Percentiles rank a stretch among this genome's conserved stretches.
phyloP scores from a whole-genome alignment of 768 basidiomycete species.

The Lentinula sp. region DNA sequence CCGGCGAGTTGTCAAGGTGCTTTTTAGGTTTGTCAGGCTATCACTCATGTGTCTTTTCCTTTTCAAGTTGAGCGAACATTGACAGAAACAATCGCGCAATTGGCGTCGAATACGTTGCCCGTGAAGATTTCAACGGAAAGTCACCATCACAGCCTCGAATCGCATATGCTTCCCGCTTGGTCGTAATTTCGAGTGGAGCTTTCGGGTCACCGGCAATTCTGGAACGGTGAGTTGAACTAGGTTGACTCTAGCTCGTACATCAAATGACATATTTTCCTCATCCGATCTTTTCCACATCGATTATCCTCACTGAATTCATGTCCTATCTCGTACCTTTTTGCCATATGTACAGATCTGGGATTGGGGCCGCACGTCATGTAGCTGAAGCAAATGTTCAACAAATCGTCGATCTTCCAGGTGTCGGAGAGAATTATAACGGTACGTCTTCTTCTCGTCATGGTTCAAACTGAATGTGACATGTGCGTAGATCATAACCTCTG shows the following conservation, averaged over 20 bases:
- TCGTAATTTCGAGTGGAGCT: conserved; percentile 24
- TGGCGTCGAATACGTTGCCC: conserved; percentile 24
- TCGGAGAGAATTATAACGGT: conserved; percentile 43
- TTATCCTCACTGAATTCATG: not conserved
- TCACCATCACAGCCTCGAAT: not conserved
- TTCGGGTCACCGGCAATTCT: conserved; percentile 28
- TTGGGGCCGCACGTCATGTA: conserved; percentile 37
- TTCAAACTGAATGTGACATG: not conserved
- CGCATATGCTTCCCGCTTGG: conserved; percentile 20
- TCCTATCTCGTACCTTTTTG: not conserved
- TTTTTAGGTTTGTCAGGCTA: conserved; percentile 19
- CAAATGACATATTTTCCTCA: not conserved
- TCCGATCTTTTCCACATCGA: not conserved
- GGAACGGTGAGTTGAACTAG: conserved; percentile 15
- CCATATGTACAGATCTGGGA: conserved; percentile 31
- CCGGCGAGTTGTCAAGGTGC: conserved; percentile 20
- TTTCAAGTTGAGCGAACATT: not conserved
- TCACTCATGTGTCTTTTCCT: not conserved
- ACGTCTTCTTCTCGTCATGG: not conserved
- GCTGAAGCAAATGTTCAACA: conserved; percentile 27
- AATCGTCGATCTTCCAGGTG: conserved; percentile 43
- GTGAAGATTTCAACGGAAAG: not conserved
- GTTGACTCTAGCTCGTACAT: too few species aligned
- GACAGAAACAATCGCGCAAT: conserved; percentile 14
- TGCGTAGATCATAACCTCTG: conserved; percentile 14